Base-by-base conservation (phyloP, 148 eudicot genomes). In the Vaccinium myrtillus region DNA sequence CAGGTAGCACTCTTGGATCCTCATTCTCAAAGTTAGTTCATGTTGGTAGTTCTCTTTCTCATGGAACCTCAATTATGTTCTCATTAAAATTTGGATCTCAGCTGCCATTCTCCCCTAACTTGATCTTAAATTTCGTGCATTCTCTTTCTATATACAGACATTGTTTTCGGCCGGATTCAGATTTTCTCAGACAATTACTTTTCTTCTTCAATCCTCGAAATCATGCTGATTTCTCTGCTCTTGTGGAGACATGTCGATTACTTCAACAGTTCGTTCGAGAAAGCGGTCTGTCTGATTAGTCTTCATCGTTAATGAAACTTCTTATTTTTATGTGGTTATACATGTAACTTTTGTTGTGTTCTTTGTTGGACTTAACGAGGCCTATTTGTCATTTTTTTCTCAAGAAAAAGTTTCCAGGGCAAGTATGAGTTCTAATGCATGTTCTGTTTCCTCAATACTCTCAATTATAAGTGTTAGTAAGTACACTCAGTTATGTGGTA, bases 161-260 rank as follows among this genome's bases (percentile, higher is more conserved):
- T 25, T 93, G 98, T 89, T 95, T 97, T 87, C 91, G 91, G 69
- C 91, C 93, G 77, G 91, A 91, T 86, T 97, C 99, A 21, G 91
- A 90, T 88, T 97, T 89, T 87, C 98, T 97, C 75, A 87, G 90
- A n/a, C 92, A 94, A 82, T 87, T 95, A 53, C 93, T 92, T 78
- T 97, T 93, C 88, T 96, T 97, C 91, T 90, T 93, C 70, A 92
- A 91, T 86, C 90, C 98, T 36, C 88, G 82, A 90, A 87, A 93
- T 51, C 87, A 70, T 83, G 87, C 89, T 81, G 97, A 95, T 86
- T 76, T 94, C 81, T 86, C 85, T 71, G 93, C 90, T 85, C 92
- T 97, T 49, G 90, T 90, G 91, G 94, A 92, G 90, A 92, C 90
- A 75, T 97, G 99, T 89, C 91, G 89, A 58, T 84, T 87, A 83